Percentiles rank a stretch among this genome's conserved stretches.
Conservation (phyloP, 495 filamentous ascomycete genomes). For the Penicillium parvum region DNA sequence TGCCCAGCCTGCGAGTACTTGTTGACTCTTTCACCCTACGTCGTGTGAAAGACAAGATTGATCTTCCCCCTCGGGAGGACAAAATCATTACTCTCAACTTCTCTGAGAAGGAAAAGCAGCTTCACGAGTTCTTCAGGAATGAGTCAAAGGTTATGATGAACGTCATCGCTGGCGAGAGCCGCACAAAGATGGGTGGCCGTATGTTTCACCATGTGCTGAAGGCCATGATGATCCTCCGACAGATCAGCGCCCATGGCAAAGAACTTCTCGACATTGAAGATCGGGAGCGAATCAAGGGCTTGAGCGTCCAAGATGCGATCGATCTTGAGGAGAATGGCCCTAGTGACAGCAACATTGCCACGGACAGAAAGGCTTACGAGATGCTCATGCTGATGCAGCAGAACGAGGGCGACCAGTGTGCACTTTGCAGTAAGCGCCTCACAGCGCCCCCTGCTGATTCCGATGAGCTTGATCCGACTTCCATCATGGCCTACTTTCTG, state of each 20-base stretch:
- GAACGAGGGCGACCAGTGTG: constrained; percentile 65
- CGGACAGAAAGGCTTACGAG: constrained; percentile 68
- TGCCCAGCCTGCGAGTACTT: constrained; percentile 82
- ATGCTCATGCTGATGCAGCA: constrained; percentile 79
- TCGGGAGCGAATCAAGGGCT: constrained; percentile 68
- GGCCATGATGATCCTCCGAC: constrained; percentile 82
- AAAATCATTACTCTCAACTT: constrained; percentile 60
- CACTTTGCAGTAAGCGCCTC: constrained; percentile 62
- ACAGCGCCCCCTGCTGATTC: constrained; percentile 38
- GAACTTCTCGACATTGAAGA: constrained; percentile 83
- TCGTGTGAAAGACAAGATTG: constrained; percentile 86
- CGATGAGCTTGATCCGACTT: constrained; percentile 50
- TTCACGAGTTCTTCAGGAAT: constrained; percentile 59
- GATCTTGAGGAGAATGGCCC: constrained; percentile 73
- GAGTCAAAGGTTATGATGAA: constrained; percentile 60
- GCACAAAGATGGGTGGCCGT: constrained; percentile 68
- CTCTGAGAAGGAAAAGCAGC: constrained; percentile 45
- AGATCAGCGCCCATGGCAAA: constrained; percentile 86
- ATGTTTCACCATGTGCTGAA: constrained; percentile 86
- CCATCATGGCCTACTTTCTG: constrained; percentile 70
- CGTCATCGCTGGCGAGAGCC: constrained; percentile 47
- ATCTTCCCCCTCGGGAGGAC: constrained; percentile 72
- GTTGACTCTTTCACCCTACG: constrained; percentile 90
- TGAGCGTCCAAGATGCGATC: constrained; percentile 77
- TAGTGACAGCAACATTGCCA: constrained; percentile 50